Evolutionary conservation across 2,329 filamentous ascomycete species (phyloP).

Genomic region (Fusarium floridanum): DNA sequence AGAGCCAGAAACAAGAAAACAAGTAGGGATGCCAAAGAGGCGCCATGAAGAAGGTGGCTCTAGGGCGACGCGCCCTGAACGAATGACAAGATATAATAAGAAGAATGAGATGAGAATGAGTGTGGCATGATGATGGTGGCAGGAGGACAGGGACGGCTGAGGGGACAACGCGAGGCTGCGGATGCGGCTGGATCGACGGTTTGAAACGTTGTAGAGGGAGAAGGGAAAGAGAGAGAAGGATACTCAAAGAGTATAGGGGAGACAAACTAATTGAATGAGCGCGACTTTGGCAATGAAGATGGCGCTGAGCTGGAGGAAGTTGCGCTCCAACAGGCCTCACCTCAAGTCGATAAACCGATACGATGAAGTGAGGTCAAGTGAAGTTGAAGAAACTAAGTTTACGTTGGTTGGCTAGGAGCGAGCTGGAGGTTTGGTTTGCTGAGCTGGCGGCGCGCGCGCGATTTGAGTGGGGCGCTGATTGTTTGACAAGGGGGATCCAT

Average conservation of each 20-base stretch:
- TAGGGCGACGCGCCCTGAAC: conserved; percentile 27
- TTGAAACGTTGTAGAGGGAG: conserved; percentile 34
- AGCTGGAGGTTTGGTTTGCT: conserved; percentile 37
- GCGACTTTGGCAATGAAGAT: conserved; percentile 43
- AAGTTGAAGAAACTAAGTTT: conserved; percentile 49
- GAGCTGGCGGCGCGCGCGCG: conserved; percentile 33
- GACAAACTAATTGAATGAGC: conserved; percentile 54
- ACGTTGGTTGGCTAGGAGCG: conserved; percentile 31
- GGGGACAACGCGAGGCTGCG: conserved; percentile 45
- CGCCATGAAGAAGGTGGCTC: conserved; percentile 39
- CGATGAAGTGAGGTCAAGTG: conserved; percentile 44
- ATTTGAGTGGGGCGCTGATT: conserved; percentile 30
- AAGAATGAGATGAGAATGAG: conserved; percentile 16
- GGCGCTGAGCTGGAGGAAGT: conserved; percentile 39
- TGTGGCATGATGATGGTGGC: conserved; percentile 12
- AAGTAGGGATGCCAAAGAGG: conserved; percentile 46
- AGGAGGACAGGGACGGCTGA: conserved; percentile 24
- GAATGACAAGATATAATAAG: conserved; percentile 25
- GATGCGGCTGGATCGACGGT: conserved; percentile 39
- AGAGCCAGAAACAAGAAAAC: conserved; percentile 42
- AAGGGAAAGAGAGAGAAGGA: conserved; percentile 38
- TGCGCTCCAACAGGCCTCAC: conserved; percentile 41
- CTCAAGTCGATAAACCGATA: conserved; percentile 39
- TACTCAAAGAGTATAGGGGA: conserved; percentile 40
- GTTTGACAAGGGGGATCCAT: conserved; percentile 3